Evolutionary conservation across 257 asterid species (phyloP), one percentile per base, ranked within the genome.

Genomic region (Thymus quinquecostatus): DNA sequence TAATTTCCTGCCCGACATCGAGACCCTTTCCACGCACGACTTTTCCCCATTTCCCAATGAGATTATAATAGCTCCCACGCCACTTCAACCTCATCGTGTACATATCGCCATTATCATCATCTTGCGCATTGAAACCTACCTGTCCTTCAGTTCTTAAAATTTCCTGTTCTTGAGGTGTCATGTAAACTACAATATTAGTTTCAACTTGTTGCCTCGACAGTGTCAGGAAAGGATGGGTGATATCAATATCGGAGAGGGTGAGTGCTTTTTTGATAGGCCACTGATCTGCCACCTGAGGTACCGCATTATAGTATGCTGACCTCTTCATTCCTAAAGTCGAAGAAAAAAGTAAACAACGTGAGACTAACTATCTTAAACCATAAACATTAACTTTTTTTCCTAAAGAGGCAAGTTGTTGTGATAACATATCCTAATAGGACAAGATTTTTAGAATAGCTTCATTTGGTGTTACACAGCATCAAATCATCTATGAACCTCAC

Each of bases 141-240:
- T 85, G 89, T 36, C 87, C 81, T 66, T 80, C 86, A 32, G 77
- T 72, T 80, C 78, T 71, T 53, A 85, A 74, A 61, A 48, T 69
- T 67, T 82, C 83, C 73, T 74, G 86, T 49, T 85, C 83, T 71
- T 82, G 82, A 71, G 80, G 82, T 33, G 82, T 60, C 86, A 85
- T 78, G 80, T 78, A 81, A 34, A 74, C 70, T 50, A 82, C 69
- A 3, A 85, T 80, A 65, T 82, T 79, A 33, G 81, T 69, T 78
- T 82, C 89, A 38, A 85, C 89, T 71, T 80, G 89, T 71, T 85
- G 89, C 58, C 89, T 68, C 30, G 89, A 79, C 64, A 85, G 55
- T 5, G 89, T 85, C 28, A 85, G 82, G 79, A 85, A 85, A 41
- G 89, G 89, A 60, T 85, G 89, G 43, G 89, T 85, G 72, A 85